Evolutionary conservation across 306 rosid genomes (phyloP).

Genomic region (Senna tora): DNA sequence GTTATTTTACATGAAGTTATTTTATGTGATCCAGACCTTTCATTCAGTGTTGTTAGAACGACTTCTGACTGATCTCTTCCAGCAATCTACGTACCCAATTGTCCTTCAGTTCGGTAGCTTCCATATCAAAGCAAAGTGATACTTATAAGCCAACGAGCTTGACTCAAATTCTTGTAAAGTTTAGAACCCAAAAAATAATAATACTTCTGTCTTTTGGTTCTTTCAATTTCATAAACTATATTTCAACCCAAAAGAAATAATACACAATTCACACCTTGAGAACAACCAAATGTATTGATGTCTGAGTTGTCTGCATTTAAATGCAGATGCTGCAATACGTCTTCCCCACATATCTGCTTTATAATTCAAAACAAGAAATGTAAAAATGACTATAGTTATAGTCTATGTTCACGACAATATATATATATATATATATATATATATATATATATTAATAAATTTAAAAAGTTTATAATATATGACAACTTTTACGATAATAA

Average conservation of each 20-base stretch:
- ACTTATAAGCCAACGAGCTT: neutral
- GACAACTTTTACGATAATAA: too few relatives aligned
- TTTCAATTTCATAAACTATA: too few relatives aligned
- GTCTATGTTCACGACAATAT: too few relatives aligned
- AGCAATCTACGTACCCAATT: conserved; percentile 36
- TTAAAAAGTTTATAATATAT: too few relatives aligned
- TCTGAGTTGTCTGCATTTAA: conserved; percentile 30
- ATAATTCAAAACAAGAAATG: neutral
- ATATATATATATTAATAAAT: too few relatives aligned
- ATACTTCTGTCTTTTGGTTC: too few relatives aligned
- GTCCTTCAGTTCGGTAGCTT: conserved; percentile 37
- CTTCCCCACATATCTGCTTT: conserved; percentile 21
- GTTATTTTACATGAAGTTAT: too few relatives aligned
- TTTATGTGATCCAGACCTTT: too few relatives aligned
- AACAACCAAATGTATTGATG: conserved; percentile 44
- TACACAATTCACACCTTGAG: conserved; percentile 11
- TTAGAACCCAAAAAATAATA: too few relatives aligned
- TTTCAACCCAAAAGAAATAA: too few relatives aligned
- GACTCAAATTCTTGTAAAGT: too few relatives aligned
- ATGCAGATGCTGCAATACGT: conserved; percentile 39
- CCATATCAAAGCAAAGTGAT: conserved; percentile 38
- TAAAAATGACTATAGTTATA: conserved; percentile 11
- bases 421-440: too few relatives aligned
- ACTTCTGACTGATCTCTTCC: conserved; percentile 44
- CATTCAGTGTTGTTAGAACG: neutral